Base-by-base conservation (phyloP, 169 alveolate genomes). In the Cryptosporidium felis region DNA sequence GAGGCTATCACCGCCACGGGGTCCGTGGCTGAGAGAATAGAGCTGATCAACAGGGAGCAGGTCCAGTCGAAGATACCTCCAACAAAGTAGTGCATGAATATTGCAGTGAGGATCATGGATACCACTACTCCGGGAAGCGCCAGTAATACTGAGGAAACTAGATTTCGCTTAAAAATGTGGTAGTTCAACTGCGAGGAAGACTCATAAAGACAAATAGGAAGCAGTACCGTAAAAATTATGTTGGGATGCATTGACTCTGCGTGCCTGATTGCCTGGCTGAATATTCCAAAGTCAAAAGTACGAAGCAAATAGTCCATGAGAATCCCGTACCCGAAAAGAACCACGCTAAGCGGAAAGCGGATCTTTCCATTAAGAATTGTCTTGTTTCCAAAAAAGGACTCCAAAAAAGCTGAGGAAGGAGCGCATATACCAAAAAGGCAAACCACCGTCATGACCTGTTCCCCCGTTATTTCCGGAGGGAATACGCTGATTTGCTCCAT, bases 1-100 rank as follows among this genome's bases (percentile, higher is more conserved):
- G 90, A 81, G 5, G 92, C 92, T 8, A 89, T 90, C 5, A 89
- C 92, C n/a, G 92, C 92, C 0, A 89, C 92, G 42, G 92, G 92
- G 34, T 89, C 92, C 10, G 92, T 89, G 12, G 92, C 92, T 5
- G 92, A 89, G 30, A 89, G 62, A 28, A 89, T 41, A 26, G 91
- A 82, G 14, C 92, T 90, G 32, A 89, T 80, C 62, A 89, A 44
- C 8, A 89, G 82, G 2, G 92, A 51, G 41, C 92, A 89, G 4
- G 92, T 65, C 81, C 88, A 82, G 32, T 82, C 89, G 18, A 65
- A 81, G 38, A 80, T 80, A 28, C 90, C 89, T 36, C 89, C 91
- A 34, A 89, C 63, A 60, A 89, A 60, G 41, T 79, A 89, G 32
- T 56, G 38, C 90, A 82, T 82, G 34, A 82, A 63, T 6, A 89